These are phyloP conservation scores for Cornus suecica DNA, from an alignment of 148 eudicot genomes.

Conservation along the genomic window DNA sequence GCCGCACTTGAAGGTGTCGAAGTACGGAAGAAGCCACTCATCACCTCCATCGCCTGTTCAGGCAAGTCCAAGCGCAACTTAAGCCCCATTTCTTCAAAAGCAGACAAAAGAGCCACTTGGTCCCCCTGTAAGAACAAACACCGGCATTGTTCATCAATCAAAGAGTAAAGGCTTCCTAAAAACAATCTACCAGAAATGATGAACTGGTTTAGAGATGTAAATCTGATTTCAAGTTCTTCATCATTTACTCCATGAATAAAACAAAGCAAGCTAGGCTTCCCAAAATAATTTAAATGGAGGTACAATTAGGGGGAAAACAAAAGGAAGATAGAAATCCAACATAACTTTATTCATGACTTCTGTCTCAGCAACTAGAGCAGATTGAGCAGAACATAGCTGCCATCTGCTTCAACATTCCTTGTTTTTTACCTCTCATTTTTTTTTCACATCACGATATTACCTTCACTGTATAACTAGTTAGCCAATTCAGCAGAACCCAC, in stretches of 20 bases:
- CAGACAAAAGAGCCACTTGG: conserved; percentile 95
- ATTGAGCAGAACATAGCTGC: not conserved
- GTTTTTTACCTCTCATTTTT: not conserved
- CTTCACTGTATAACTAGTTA: too few relatives aligned
- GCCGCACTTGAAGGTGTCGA: conserved; percentile 85
- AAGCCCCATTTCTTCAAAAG: conserved; percentile 95
- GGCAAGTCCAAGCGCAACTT: conserved; percentile 91
- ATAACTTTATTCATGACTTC: not conserved
- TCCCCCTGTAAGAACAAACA: conserved; percentile 68
- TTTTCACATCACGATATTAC: too few relatives aligned
- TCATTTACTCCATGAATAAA: not conserved
- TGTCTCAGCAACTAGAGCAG: not conserved
- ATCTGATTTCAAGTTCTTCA: not conserved
- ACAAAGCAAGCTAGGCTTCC: not conserved
- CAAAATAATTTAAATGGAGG: not conserved
- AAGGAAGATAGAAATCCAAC: too few relatives aligned
- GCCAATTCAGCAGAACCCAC: too few relatives aligned
- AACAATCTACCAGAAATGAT: not conserved
- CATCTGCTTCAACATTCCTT: not conserved
- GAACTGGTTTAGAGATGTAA: not conserved
- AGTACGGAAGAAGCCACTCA: conserved; percentile 78
- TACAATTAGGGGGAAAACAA: too few relatives aligned
- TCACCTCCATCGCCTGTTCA: conserved; percentile 95
- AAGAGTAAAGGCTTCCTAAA: not conserved
- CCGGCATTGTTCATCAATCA: not conserved